Evolutionary conservation across 768 basidiomycete genomes (phyloP).

Genomic region (Lentinula aciculospora): DNA sequence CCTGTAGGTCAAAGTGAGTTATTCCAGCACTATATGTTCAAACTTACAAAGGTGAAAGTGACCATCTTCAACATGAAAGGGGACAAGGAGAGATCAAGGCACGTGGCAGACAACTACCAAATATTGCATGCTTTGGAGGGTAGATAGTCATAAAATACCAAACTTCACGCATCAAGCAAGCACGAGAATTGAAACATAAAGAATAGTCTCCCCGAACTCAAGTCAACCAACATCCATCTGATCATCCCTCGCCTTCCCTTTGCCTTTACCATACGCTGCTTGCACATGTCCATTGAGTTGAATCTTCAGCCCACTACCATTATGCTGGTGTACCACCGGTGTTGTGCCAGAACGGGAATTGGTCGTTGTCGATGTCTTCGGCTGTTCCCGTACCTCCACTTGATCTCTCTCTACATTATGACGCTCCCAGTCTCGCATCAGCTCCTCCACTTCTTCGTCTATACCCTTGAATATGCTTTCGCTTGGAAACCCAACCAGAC

Average conservation of each 20-base stretch:
- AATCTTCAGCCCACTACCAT: constrained; percentile 16
- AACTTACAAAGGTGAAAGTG: constrained; percentile 36
- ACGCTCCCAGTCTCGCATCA: constrained; percentile 21
- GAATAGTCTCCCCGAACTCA: neutral
- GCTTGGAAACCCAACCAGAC: constrained; percentile 74
- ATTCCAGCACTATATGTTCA: neutral
- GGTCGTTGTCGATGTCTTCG: constrained; percentile 10
- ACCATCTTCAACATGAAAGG: constrained; percentile 20
- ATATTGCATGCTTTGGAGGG: neutral
- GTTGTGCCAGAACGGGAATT: neutral
- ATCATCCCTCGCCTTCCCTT: constrained; percentile 45
- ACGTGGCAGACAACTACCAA: neutral
- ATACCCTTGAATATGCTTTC: constrained; percentile 73
- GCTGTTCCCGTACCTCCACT: constrained; percentile 13
- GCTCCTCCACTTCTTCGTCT: constrained; percentile 52
- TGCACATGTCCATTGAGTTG: constrained; percentile 22
- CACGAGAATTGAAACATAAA: neutral
- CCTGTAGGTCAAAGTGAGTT: neutral
- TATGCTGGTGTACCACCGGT: neutral
- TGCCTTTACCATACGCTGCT: constrained; percentile 35
- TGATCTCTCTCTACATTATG: neutral
- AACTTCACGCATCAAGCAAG: neutral
- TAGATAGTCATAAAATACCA: neutral
- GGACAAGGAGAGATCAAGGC: neutral
- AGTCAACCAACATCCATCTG: constrained; percentile 66